Evolutionary conservation across 306 rosid genomes (phyloP).

Genomic region (Cercis canadensis): DNA sequence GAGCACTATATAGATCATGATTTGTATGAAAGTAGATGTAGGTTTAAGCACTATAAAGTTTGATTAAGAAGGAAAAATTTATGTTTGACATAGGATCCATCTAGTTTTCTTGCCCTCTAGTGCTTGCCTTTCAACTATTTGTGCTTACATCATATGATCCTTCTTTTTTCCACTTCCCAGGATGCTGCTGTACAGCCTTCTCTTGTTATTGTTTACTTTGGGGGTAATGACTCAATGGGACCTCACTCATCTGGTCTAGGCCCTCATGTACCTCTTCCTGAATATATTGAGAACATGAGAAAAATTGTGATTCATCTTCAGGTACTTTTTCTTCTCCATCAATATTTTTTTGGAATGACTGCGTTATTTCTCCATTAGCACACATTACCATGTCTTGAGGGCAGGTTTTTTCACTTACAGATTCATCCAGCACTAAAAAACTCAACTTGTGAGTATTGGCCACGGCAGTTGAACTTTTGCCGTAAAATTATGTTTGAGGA

Average conservation of each 20-base stretch:
- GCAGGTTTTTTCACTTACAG: slow-evolving; percentile 8
- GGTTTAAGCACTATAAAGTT: neutral
- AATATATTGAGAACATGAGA: slow-evolving; percentile 77
- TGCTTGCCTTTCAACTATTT: slow-evolving; percentile 16
- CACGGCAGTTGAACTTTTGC: no score
- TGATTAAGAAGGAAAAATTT: neutral
- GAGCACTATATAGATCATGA: neutral
- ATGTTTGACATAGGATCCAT: neutral
- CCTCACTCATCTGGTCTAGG: slow-evolving; percentile 87
- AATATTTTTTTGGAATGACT: neutral
- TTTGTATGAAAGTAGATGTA: slow-evolving; percentile 21
- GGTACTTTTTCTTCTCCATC: slow-evolving; percentile 49
- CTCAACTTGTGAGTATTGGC: no score
- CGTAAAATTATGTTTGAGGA: no score
- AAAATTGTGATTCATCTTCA: slow-evolving; percentile 74
- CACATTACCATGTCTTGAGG: slow-evolving; percentile 6
- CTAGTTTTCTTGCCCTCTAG: neutral
- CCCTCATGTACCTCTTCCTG: slow-evolving; percentile 92
- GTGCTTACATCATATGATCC: slow-evolving; percentile 9
- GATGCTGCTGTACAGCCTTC: slow-evolving; percentile 83
- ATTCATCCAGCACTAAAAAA: slow-evolving; percentile 14
- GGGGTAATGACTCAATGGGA: slow-evolving; percentile 98
- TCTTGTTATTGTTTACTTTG: slow-evolving; percentile 88
- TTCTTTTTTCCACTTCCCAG: slow-evolving; percentile 40
- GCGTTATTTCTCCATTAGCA: slow-evolving; percentile 21